Conservation (phyloP, 139 green algal species). For the Nannochloris sp. region DNA sequence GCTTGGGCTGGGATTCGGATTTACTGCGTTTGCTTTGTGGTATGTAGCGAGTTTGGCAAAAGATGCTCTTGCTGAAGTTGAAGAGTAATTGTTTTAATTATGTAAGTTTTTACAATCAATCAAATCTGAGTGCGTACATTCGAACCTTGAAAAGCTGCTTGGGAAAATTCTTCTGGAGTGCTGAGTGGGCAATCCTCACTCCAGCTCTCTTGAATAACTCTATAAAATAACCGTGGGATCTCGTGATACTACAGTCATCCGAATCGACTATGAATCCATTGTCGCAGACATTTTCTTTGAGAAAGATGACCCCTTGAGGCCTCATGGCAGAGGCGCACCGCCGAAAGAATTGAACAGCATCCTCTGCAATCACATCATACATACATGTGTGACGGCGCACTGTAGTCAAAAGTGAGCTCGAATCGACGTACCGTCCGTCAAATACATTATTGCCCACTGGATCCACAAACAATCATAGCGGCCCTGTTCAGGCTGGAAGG, state of each 20-base stretch:
- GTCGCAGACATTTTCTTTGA: conserved; percentile 89
- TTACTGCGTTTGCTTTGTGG: conserved; percentile 43
- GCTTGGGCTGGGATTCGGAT: conserved; percentile 47
- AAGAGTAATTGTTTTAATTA: conserved; percentile 1
- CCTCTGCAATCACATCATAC: conserved; percentile 19
- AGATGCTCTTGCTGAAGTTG: conserved; percentile 55
- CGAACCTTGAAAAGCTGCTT: conserved; percentile 27
- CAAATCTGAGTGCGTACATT: conserved; percentile 19
- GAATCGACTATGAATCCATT: conserved; percentile 84
- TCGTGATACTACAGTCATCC: conserved; percentile 79
- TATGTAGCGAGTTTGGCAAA: conserved; percentile 64
- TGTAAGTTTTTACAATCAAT: not conserved
- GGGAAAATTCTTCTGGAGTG: conserved; percentile 25
- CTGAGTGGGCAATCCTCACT: conserved; percentile 17
- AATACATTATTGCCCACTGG: conserved; percentile 83
- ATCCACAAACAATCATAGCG: conserved; percentile 76
- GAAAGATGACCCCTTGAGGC: conserved; percentile 74
- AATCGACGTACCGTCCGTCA: conserved; percentile 70
- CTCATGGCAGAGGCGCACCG: conserved; percentile 49
- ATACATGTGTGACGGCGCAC: too few relatives aligned
- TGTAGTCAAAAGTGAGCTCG: too few relatives aligned
- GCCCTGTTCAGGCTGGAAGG: conserved; percentile 36
- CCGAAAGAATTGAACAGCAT: conserved; percentile 67
- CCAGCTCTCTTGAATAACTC: conserved; percentile 23
- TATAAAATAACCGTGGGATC: conserved; percentile 32